phyloP scores from a whole-genome alignment of 768 basidiomycete species.

The Exidia glandulosa region DNA sequence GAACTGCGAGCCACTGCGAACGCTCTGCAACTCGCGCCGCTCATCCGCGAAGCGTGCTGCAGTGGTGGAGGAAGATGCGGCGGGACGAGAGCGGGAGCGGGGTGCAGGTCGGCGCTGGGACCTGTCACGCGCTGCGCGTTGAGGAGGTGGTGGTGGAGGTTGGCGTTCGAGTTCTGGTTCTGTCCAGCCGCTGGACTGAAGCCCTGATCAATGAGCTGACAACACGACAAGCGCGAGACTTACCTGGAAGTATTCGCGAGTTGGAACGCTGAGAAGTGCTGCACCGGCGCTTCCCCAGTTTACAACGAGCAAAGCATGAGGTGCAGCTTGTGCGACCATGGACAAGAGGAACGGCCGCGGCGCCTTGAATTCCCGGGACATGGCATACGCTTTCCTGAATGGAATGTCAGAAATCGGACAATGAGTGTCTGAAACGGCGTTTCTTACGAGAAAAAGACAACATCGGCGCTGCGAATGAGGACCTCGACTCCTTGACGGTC shows the following conservation, averaged over 20 bases:
- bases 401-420: not conserved
- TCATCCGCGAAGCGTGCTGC: conserved; percentile 1
- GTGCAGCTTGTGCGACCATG: conserved; percentile 50
- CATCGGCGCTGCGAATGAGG: conserved; percentile 28
- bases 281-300: conserved; percentile 74
- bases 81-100: not conserved
- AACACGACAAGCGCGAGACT: no score
- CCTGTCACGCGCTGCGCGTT: not conserved
- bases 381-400: conserved; percentile 52
- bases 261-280: conserved; percentile 70
- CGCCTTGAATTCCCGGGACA: conserved; percentile 47
- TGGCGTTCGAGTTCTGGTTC: conserved; percentile 25
- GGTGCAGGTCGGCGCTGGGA: conserved; percentile 5
- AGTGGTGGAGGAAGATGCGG: not conserved
- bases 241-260: conserved; percentile 79
- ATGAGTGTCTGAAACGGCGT: conserved; percentile 1
- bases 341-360: conserved; percentile 73
- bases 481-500: conserved; percentile 70
- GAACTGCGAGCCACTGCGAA: conserved; percentile 64
- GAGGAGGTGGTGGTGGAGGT: not conserved
- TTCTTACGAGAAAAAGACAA: not conserved
- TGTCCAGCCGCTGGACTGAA: conserved; percentile 74
- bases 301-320: conserved; percentile 71
- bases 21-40: conserved; percentile 24
- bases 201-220: no score